Evolutionary conservation across 2,329 filamentous ascomycete species (phyloP).

Genomic region (Thermothelomyces thermophilus): DNA sequence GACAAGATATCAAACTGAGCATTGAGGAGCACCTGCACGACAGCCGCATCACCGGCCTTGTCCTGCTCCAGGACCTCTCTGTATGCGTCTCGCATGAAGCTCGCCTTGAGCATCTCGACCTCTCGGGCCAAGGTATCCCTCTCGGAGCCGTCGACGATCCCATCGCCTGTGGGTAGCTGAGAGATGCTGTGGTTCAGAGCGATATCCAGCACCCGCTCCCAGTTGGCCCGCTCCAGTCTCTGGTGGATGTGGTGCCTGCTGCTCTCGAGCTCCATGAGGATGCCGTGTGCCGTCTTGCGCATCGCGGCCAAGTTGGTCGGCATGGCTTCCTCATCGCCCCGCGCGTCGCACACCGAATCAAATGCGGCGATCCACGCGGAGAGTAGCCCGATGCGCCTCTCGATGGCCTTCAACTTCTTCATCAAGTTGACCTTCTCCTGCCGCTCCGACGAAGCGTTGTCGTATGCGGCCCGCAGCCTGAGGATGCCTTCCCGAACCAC

Average conservation of each 20-base stretch:
- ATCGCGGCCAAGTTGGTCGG: slow-evolving; percentile 65
- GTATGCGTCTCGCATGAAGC: slow-evolving; percentile 74
- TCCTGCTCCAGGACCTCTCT: slow-evolving; percentile 76
- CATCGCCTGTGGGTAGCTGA: slow-evolving; percentile 68
- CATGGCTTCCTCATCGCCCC: slow-evolving; percentile 61
- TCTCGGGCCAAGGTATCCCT: slow-evolving; percentile 69
- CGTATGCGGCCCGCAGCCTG: slow-evolving; percentile 75
- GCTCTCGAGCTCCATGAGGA: slow-evolving; percentile 80
- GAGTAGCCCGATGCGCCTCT: slow-evolving; percentile 78
- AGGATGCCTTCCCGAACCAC: slow-evolving; percentile 71
- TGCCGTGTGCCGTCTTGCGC: slow-evolving; percentile 81
- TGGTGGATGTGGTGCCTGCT: slow-evolving; percentile 89
- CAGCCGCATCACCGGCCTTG: slow-evolving; percentile 67
- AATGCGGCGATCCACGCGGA: slow-evolving; percentile 91
- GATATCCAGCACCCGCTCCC: slow-evolving; percentile 82
- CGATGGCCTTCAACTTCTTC: slow-evolving; percentile 75
- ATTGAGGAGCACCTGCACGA: slow-evolving; percentile 75
- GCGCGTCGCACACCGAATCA: slow-evolving; percentile 68
- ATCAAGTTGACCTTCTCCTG: slow-evolving; percentile 72
- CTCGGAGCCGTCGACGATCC: slow-evolving; percentile 58
- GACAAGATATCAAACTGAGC: slow-evolving; percentile 89
- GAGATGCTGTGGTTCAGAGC: slow-evolving; percentile 79
- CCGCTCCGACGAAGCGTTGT: slow-evolving; percentile 69
- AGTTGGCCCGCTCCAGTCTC: slow-evolving; percentile 69
- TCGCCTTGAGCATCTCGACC: slow-evolving; percentile 76